Evolutionary conservation across 768 basidiomycete species (phyloP), one percentile per base, ranked within the genome.

Genomic region (Boletus reticuloceps): DNA sequence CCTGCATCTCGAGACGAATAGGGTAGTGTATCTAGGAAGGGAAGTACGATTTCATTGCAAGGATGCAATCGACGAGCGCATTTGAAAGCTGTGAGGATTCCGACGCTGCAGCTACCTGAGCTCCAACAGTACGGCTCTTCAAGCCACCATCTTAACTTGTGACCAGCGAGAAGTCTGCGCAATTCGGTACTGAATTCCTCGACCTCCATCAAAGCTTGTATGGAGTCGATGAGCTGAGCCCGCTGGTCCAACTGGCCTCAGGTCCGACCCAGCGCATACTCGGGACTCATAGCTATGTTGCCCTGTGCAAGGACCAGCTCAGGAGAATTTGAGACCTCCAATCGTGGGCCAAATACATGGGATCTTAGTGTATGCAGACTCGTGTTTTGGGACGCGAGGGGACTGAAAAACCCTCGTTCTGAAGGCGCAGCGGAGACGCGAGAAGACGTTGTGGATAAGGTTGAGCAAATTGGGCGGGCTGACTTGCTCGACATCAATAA

Each of bases 241-340:
- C 94, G 82, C 58, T 85, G 80, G 55, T 91, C 89, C 46, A 91
- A 67, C 61, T 93, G 84, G 3, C 89, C 91, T 38, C 91, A 85
- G 45, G 94, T 85, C 43, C 94, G 88, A 13, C 97, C 96, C 36
- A 98, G 81, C 1, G 97, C 96, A 66, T 88, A 98, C 68, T 98
- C 93, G 2, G 96, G 97, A n/a, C 82, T 88, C 11, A 94, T 96
- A 17, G 93, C 91, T 43, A 85, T 70, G 43, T 80, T 74, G 12
- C 93, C 94, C 54, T 88, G 82, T 14, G 84, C 71, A 11, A 81
- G 67, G 48, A 93, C 84, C 17, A 89, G 79, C 41, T 81, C 75
- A 0, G 93, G 94, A 4, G 88, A 85, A 72, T 99, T 98, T 64
- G 86, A 79, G 55, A 99, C 80, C 58, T 94, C 87, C 1, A 98